Conservation (phyloP, 129 eudicot genomes). For the Scalesia atractyloides region DNA sequence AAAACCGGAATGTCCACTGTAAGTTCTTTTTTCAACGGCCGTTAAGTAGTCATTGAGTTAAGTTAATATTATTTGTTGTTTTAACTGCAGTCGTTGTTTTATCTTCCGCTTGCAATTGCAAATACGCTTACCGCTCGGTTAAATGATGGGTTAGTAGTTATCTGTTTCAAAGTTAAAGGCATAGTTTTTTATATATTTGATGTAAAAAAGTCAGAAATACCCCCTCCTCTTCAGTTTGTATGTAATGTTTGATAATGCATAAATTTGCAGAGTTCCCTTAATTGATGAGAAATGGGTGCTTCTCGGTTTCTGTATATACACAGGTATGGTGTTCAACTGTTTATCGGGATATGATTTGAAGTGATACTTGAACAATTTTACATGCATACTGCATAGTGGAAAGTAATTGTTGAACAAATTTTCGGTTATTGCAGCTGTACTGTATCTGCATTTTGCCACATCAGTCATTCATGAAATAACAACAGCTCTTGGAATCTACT, state of each 20-base stretch:
- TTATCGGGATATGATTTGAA: not conserved
- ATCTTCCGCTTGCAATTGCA: slow-evolving; percentile 93
- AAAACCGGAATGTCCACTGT: slow-evolving; percentile 97
- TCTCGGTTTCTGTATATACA: slow-evolving; percentile 72
- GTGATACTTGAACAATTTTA: not conserved
- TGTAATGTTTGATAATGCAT: slow-evolving; percentile 13
- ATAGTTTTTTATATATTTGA: not conserved
- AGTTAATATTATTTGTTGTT: not conserved
- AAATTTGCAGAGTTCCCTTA: slow-evolving; percentile 68
- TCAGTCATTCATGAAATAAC: slow-evolving; percentile 90
- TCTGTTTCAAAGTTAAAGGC: slow-evolving; percentile 14
- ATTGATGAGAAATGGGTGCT: slow-evolving; percentile 90
- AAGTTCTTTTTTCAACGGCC: slow-evolving; percentile 25
- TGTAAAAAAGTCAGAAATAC: not conserved
- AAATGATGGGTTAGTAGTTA: slow-evolving; percentile 79
- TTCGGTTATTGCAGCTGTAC: slow-evolving; percentile 43
- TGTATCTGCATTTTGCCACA: slow-evolving; percentile 89
- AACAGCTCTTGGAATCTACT: slow-evolving; percentile 86
- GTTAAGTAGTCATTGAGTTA: not conserved
- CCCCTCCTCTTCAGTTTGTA: not conserved
- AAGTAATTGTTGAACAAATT: not conserved
- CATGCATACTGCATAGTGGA: not conserved
- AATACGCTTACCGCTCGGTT: slow-evolving; percentile 90
- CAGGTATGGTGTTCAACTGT: slow-evolving; percentile 47
- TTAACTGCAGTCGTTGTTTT: slow-evolving; percentile 70